Evolutionary conservation across 176 grass and related monocot species (phyloP).

Genomic region (Ensete ventricosum): DNA sequence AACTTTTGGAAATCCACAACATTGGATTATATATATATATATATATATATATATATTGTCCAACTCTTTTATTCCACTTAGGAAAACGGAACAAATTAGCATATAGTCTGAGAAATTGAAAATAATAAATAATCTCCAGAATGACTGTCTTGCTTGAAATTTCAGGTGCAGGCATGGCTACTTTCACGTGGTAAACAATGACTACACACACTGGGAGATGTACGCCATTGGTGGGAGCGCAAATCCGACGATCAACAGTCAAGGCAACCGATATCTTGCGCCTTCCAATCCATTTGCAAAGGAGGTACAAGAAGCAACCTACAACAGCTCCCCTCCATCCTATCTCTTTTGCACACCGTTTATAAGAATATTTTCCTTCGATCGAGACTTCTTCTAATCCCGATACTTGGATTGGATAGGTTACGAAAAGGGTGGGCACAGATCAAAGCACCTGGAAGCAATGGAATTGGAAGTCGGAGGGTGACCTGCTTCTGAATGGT

Average conservation of each 20-base stretch:
- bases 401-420: background rate
- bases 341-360: background rate
- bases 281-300: slow-evolving; percentile 26
- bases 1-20: background rate
- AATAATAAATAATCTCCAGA: background rate
- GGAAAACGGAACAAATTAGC: too few species aligned
- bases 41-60: background rate
- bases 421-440: background rate
- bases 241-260: slow-evolving; percentile 39
- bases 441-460: background rate
- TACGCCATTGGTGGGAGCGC: slow-evolving; percentile 42
- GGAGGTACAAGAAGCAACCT: slow-evolving; percentile 19
- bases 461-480: background rate
- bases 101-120: background rate
- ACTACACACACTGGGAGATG: slow-evolving; percentile 46
- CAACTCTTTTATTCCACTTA: too few species aligned
- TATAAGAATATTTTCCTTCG: background rate
- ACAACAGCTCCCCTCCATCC: background rate
- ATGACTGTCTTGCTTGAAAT: background rate
- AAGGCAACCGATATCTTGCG: slow-evolving; percentile 41
- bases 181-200: slow-evolving; percentile 44
- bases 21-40: too few species aligned
- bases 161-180: slow-evolving; percentile 41
- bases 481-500: background rate
- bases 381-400: background rate